Percentiles rank a stretch among this genome's conserved stretches.
Evolutionary conservation across 345 rosid genomes (phyloP).

Genomic region (Atalantia buxifolia): DNA sequence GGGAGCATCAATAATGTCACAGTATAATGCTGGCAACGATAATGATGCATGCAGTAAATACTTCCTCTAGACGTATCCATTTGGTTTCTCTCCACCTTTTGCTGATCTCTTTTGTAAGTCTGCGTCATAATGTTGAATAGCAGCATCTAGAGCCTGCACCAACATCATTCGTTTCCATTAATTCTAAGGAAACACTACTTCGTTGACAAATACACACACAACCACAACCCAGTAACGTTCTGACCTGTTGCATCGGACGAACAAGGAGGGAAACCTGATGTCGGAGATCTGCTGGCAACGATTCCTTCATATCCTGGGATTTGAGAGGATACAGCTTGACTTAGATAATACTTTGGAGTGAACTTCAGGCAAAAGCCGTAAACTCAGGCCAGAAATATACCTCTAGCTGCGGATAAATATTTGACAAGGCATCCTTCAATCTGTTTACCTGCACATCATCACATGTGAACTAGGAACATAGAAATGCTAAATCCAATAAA

Average conservation of each 20-base stretch:
- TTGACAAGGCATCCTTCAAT: constrained; percentile 87
- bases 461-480: constrained; percentile 6
- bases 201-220: background rate
- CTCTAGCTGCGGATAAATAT: constrained; percentile 76
- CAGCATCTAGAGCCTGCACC: constrained; percentile 37
- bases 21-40: background rate
- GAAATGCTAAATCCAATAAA: constrained; percentile 4
- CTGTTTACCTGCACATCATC: constrained; percentile 58
- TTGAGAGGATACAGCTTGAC: background rate
- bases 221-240: background rate
- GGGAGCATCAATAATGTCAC: background rate
- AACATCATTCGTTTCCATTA: background rate
- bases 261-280: constrained; percentile 86
- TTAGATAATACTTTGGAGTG: too few relatives aligned
- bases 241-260: constrained; percentile 96
- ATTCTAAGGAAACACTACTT: background rate
- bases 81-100: constrained; percentile 28
- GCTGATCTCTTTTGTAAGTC: constrained; percentile 33
- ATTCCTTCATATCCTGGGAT: constrained; percentile 72
- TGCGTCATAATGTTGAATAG: constrained; percentile 39
- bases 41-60: background rate
- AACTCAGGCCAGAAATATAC: constrained; percentile 32
- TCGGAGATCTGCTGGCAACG: constrained; percentile 70
- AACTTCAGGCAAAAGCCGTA: background rate
- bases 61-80: constrained; percentile 21